Conservation (phyloP, 2,329 filamentous ascomycete species). For the Sphaerulina vaccinii region DNA sequence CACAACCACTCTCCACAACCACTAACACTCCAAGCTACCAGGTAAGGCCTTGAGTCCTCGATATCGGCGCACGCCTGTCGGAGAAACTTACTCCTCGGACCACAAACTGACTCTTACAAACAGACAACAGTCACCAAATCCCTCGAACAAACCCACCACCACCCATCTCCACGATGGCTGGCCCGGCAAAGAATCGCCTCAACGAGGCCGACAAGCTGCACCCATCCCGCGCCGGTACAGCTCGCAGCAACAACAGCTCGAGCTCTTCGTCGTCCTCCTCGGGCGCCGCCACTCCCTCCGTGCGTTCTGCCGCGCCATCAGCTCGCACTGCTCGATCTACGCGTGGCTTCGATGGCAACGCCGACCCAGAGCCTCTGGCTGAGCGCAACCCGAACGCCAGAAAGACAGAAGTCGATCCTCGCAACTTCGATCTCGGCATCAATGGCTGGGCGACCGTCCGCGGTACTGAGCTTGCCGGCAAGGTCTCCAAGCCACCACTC, state of each 20-base stretch:
- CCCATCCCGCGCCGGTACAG: not conserved
- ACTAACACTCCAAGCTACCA: conserved; percentile 9
- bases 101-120: not conserved
- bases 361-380: conserved; percentile 14
- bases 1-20: conserved; percentile 8
- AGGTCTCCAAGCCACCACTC: conserved; percentile 37
- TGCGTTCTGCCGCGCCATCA: conserved; percentile 6
- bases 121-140: not conserved
- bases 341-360: conserved; percentile 25
- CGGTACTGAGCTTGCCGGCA: conserved; percentile 20
- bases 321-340: conserved; percentile 4
- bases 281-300: not conserved
- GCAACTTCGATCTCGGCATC: conserved; percentile 27
- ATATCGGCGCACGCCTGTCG: conserved; percentile 4
- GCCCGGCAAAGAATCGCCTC: conserved; percentile 22
- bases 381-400: conserved; percentile 19
- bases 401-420: conserved; percentile 24
- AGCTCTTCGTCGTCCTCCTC: not conserved
- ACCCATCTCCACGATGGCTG: conserved; percentile 18
- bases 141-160: not conserved
- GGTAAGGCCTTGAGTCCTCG: not conserved
- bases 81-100: no score
- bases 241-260: conserved; percentile 13
- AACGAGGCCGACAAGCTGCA: not conserved
- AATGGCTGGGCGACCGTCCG: conserved; percentile 34